phyloP scores from a whole-genome alignment of 805 yeast species.

The Saturnispora sanitii region DNA sequence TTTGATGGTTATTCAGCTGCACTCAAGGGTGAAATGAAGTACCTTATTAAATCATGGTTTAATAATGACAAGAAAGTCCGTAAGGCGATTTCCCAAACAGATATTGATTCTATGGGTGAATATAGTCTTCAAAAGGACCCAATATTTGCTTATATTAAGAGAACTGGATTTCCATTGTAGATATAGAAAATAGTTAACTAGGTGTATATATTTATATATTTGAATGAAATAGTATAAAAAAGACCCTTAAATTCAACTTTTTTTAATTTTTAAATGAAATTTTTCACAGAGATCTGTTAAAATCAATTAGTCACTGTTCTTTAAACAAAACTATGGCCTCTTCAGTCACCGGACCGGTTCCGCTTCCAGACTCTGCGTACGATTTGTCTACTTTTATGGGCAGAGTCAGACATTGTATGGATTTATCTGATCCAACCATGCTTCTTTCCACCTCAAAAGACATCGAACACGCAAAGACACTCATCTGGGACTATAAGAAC shows the following conservation, averaged over 20 bases:
- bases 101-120: slow-evolving; percentile 33
- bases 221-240: neutral
- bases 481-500: slow-evolving; percentile 62
- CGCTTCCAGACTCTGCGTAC: slow-evolving; percentile 70
- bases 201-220: neutral
- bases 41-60: slow-evolving; percentile 61
- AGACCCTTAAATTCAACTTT: neutral
- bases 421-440: slow-evolving; percentile 87
- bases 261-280: too few species aligned
- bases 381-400: slow-evolving; percentile 85
- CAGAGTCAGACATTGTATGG: slow-evolving; percentile 89
- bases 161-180: slow-evolving; percentile 29
- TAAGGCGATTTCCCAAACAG: slow-evolving; percentile 41
- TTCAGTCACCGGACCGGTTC: slow-evolving; percentile 71
- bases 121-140: slow-evolving; percentile 53
- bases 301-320: too few species aligned
- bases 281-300: neutral
- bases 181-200: neutral
- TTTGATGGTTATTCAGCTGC: slow-evolving; percentile 33
- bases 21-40: slow-evolving; percentile 47
- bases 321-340: slow-evolving; percentile 67
- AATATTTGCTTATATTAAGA: slow-evolving; percentile 35
- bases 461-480: slow-evolving; percentile 51
- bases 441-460: slow-evolving; percentile 59
- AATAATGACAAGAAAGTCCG: slow-evolving; percentile 51